Conservation (phyloP, 495 filamentous ascomycete species). For the Aspergillus carlsbadensis region DNA sequence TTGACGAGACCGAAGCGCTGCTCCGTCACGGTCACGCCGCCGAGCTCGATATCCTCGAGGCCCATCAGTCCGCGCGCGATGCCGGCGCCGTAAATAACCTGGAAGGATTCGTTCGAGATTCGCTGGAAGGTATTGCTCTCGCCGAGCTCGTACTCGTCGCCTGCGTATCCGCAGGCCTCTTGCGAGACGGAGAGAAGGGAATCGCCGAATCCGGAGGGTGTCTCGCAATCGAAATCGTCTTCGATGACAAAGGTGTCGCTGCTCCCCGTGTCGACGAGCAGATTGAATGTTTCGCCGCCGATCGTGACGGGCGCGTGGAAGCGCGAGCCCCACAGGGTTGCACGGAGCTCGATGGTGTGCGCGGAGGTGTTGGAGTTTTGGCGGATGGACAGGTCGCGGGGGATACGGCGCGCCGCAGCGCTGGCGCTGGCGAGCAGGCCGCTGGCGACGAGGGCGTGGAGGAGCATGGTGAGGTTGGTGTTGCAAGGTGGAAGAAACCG, state of each 20-base stretch:
- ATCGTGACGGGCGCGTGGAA: conserved; percentile 26
- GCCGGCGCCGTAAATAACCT: conserved; percentile 59
- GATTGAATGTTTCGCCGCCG: conserved; percentile 37
- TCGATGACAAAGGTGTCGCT: conserved; percentile 60
- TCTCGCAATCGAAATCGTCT: conserved; percentile 47
- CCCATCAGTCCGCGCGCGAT: conserved; percentile 56
- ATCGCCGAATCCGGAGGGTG: conserved; percentile 18
- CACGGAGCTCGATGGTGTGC: too few relatives aligned
- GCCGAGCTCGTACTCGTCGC: background rate
- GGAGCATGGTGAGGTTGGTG: too few relatives aligned
- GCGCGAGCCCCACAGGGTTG: conserved; percentile 15
- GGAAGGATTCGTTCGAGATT: conserved; percentile 52
- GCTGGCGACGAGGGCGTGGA: too few relatives aligned
- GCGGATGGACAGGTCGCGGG: too few relatives aligned
- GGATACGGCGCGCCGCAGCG: too few relatives aligned
- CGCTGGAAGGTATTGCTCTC: conserved; percentile 31
- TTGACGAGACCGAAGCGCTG: conserved; percentile 57
- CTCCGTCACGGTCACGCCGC: conserved; percentile 47
- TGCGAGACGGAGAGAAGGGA: conserved; percentile 13
- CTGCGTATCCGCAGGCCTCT: conserved; percentile 40
- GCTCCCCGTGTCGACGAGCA: conserved; percentile 62
- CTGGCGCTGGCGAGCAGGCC: too few relatives aligned
- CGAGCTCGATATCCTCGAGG: conserved; percentile 55
- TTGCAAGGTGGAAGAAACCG: too few relatives aligned
- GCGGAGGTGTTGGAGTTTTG: too few relatives aligned